phyloP scores from a whole-genome alignment of 768 basidiomycete genomes.

The Leccinum uliginosum region DNA sequence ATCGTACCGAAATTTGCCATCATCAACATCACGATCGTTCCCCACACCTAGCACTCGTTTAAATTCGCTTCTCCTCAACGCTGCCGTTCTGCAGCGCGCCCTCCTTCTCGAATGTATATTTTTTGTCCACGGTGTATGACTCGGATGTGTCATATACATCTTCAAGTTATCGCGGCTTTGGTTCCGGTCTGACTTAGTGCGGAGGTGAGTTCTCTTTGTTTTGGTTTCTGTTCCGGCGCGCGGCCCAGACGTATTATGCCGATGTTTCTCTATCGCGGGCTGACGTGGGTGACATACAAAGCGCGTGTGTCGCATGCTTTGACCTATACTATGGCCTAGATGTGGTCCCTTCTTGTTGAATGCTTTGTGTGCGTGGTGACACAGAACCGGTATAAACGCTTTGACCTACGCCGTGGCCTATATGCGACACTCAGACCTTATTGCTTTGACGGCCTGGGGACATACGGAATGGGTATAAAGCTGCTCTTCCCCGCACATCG shows the following conservation, averaged over 20 bases:
- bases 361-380: too few relatives aligned
- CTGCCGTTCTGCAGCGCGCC: too few relatives aligned
- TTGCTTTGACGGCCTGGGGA: not conserved
- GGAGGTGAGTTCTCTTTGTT: too few relatives aligned
- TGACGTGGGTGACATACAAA: too few relatives aligned
- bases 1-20: too few relatives aligned
- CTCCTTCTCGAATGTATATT: too few relatives aligned
- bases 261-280: too few relatives aligned
- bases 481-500: not conserved
- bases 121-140: slow-evolving; percentile 86
- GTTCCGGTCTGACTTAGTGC: not conserved
- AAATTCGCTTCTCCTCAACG: too few relatives aligned
- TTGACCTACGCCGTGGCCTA: not conserved
- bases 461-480: not conserved
- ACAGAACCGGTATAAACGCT: not conserved
- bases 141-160: slow-evolving; percentile 54
- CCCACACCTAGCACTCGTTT: too few relatives aligned
- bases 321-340: not conserved
- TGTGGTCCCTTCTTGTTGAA: not conserved
- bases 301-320: not conserved
- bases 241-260: too few relatives aligned
- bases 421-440: not conserved
- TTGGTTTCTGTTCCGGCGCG: too few relatives aligned
- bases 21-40: too few relatives aligned
- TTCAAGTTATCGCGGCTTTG: not conserved